Base-by-base conservation (phyloP, 164 flowering plant species). In the Chimonanthus praecox region DNA sequence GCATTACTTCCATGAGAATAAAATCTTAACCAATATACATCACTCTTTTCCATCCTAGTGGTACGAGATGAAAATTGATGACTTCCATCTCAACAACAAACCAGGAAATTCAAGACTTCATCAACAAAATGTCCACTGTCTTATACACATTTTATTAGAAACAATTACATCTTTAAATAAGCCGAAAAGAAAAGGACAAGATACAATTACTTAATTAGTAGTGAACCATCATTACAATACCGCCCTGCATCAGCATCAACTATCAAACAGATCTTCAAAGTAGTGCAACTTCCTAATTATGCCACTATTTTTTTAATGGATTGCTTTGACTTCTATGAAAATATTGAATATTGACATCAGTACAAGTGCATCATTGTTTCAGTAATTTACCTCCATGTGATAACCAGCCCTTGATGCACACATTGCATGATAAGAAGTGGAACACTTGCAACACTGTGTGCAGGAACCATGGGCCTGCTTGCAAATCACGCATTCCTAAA, bases 331-430 rank as follows among this genome's bases (percentile, higher is more conserved):
- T 16, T 54, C 4, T 54, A 4, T 11, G 60, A 11, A 66, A 45
- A 11, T 66, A 66, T 15, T 15, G 68, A 44, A 66, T 33, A 66
- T 8, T 66, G n/a, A 33, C 68, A 44, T 33, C 33, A 33, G 33
- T 63, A 20, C 6, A 20, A 10, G 21, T 33, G 44, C 33, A 63
- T 21, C 44, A 63, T 44, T 20, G 66, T 63, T 33, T n/a, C 33
- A 73, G 68, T 60, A 77, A 58, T 80, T 80, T 73, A 92, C 98
- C 92, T 95, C 99, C 98, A 95, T 93, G 51, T 89, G 88, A 71
- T 90, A 93, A 6, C 97, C 99, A n/a, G 99, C 99, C 77, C 97
- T 86, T 81, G 98, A 93, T 50, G 99, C 99, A 85, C 99, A 95
- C 92, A 86, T 95, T 62, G 97, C 97, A 86, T 95, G 99, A 77